Conservation (phyloP, 805 yeast genomes). For the Candida hispaniensis region DNA sequence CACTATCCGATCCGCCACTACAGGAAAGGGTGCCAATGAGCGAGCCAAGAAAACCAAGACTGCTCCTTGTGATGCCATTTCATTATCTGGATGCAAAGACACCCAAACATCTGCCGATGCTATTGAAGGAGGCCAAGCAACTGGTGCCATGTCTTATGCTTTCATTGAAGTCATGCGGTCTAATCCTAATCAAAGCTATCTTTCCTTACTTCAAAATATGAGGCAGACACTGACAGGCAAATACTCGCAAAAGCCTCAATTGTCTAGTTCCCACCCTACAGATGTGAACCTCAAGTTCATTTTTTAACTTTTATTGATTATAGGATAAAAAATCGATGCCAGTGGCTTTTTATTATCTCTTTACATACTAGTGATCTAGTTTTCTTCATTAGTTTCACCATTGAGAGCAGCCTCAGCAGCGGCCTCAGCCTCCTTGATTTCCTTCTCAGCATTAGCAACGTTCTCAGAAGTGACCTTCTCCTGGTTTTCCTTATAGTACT, state of each 20-base stretch:
- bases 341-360: neutral
- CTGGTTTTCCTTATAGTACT: slow-evolving; percentile 58
- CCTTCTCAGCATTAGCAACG: slow-evolving; percentile 64
- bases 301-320: slow-evolving; percentile 25
- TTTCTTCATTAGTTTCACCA: slow-evolving; percentile 2
- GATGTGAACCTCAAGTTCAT: slow-evolving; percentile 47
- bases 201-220: slow-evolving; percentile 60
- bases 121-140: slow-evolving; percentile 52
- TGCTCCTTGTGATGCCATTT: slow-evolving; percentile 66
- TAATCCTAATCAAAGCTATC: slow-evolving; percentile 56
- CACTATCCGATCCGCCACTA: slow-evolving; percentile 28
- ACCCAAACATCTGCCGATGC: slow-evolving; percentile 80
- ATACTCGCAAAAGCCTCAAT: slow-evolving; percentile 75
- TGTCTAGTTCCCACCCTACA: slow-evolving; percentile 72
- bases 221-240: slow-evolving; percentile 50
- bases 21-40: slow-evolving; percentile 33
- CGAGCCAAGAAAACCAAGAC: slow-evolving; percentile 45
- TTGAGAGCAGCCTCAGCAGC: slow-evolving; percentile 25
- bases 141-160: slow-evolving; percentile 83
- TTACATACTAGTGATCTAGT: neutral
- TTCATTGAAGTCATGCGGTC: slow-evolving; percentile 52
- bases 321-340: neutral
- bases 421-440: slow-evolving; percentile 55
- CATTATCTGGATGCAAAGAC: slow-evolving; percentile 75
- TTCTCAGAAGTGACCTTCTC: slow-evolving; percentile 70